Base-by-base conservation (phyloP, 148 eudicot genomes). In the Spergularia bocconei region DNA sequence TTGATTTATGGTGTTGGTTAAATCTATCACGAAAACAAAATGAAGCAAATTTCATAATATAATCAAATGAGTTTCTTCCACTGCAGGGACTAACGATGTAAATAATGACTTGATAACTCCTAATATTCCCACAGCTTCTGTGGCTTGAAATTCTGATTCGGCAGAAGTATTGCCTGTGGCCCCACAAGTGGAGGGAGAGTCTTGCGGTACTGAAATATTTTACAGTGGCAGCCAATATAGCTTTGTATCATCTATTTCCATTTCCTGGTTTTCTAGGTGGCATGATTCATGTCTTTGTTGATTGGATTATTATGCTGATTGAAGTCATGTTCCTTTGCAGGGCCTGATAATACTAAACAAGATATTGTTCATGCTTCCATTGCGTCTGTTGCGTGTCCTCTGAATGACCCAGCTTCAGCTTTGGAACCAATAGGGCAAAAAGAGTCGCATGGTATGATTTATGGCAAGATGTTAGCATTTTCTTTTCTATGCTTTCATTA, bases 381-480 rank as follows among this genome's bases (percentile, higher is more conserved):
- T 67, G 71, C 69, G 36, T 36, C 21, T 39, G 2, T 64, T 13
- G 50, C 4, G 2, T n/a, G 29, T 53, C 19, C 61, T 47, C 17
- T 4, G 21, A 36, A 14, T 58, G 53, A 36, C 41, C 1, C 52
- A 54, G 41, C 63, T 33, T 55, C 21, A 21, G 44, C 60, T 55
- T 55, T 36, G 25, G 74, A 33, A 36, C 16, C 63, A 13, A 55
- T 55, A 11, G 74, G 19, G 61, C 61, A 5, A 17, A 21, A 69
- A 69, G 59, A 70, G 25, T 56, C 41, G 17, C 63, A 33, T 16
- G 74, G 74, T 70, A 70, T 14, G 29, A 29, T 29, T 29, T 29
- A 29, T 29, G 36, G 36, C 36, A 29, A 29, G 36, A n/a, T n/a
- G n/a, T n/a, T n/a, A n/a, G n/a, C n/a, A n/a, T n/a, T 29, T 29